phyloP scores from a whole-genome alignment of 345 rosid genomes.

The Gossypium ekmanianum region DNA sequence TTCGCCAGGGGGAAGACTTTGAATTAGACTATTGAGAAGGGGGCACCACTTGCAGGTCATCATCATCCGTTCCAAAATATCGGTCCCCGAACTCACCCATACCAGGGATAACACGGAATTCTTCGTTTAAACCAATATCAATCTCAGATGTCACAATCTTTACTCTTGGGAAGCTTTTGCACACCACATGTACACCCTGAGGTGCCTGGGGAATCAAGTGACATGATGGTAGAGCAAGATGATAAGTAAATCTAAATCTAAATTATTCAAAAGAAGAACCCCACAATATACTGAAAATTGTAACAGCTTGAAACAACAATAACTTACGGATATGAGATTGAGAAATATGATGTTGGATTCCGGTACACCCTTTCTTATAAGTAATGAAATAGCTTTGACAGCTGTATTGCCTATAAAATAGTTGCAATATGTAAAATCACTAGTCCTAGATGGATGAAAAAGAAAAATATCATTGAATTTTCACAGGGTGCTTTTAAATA shows the following conservation, averaged over 20 bases:
- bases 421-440: background rate
- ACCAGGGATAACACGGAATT: slow-evolving; percentile 90
- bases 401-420: slow-evolving; percentile 77
- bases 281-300: background rate
- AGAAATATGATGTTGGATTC: slow-evolving; percentile 89
- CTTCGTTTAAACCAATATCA: slow-evolving; percentile 75
- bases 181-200: slow-evolving; percentile 95
- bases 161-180: slow-evolving; percentile 82
- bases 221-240: background rate
- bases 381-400: slow-evolving; percentile 85
- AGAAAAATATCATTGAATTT: background rate
- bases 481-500: background rate
- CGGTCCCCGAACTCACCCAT: slow-evolving; percentile 98
- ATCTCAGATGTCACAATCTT: slow-evolving; percentile 98
- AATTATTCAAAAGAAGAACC: slow-evolving; percentile 12
- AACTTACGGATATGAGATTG: slow-evolving; percentile 87
- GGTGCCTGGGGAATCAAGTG: slow-evolving; percentile 63
- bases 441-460: background rate
- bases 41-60: slow-evolving; percentile 41
- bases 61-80: slow-evolving; percentile 94
- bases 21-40: slow-evolving; percentile 11
- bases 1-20: background rate
- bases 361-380: slow-evolving; percentile 80
- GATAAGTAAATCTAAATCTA: slow-evolving; percentile 1
- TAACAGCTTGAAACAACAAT: background rate